These are phyloP conservation scores for baker's yeast (Saccharomyces cerevisiae) DNA, from an alignment of 805 yeast genomes.

Conservation along the genomic window DNA sequence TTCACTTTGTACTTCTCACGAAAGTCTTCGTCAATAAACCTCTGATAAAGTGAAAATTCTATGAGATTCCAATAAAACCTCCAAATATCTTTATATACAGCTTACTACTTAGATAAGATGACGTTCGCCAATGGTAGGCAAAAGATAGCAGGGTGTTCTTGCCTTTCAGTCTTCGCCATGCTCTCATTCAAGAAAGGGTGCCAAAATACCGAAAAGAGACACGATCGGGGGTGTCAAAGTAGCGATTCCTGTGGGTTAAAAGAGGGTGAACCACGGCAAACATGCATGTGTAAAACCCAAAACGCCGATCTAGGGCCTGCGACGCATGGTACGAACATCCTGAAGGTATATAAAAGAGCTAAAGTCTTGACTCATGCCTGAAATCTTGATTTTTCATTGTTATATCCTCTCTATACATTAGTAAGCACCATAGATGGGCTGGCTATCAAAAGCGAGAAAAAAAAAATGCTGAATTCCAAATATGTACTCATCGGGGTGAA, in stretches of 20 bases:
- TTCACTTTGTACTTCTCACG: background rate
- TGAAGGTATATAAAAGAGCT: background rate
- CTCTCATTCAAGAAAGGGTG: background rate
- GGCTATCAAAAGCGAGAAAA: background rate
- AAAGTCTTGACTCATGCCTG: background rate
- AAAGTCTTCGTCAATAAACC: background rate
- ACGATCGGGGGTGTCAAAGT: background rate
- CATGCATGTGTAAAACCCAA: background rate
- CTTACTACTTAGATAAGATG: background rate
- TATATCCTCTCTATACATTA: background rate
- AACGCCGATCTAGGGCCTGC: background rate
- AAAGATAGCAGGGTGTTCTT: background rate
- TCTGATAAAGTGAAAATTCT: background rate
- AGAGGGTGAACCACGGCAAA: background rate
- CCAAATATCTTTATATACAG: background rate
- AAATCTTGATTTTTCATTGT: background rate
- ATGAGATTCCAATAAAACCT: background rate
- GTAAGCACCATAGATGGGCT: background rate
- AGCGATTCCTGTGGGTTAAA: background rate
- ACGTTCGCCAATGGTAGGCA: background rate
- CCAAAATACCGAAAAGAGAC: background rate
- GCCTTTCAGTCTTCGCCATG: background rate
- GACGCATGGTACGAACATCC: background rate
- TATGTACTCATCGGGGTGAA: background rate
- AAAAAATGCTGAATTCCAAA: background rate